Percentiles rank a stretch among this genome's conserved stretches.
Evolutionary conservation across 2,329 filamentous ascomycete genomes (phyloP).

Genomic region (Penicillium sp.): DNA sequence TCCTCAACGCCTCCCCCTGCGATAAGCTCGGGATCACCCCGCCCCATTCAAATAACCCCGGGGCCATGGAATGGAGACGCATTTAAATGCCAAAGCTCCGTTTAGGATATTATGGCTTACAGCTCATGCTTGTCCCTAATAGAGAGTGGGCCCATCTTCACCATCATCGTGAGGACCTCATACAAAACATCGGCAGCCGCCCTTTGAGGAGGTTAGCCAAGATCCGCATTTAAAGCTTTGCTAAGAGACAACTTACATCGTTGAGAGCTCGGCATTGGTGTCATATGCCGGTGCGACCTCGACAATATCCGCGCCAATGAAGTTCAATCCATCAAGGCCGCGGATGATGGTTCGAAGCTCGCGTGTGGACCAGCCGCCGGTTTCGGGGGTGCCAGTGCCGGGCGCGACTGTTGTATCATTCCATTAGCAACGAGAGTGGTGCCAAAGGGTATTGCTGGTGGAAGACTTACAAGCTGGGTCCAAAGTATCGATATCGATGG

Average conservation of each 20-base stretch:
- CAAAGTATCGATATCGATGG: constrained; percentile 82
- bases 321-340: constrained; percentile 56
- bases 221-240: background rate
- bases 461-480: constrained; percentile 69
- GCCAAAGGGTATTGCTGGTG: background rate
- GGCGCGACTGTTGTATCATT: constrained; percentile 35
- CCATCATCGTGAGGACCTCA: constrained; percentile 79
- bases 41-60: background rate
- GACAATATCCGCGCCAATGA: constrained; percentile 61
- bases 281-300: constrained; percentile 64
- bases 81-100: background rate
- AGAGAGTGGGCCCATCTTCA: constrained; percentile 68
- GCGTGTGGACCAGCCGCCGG: constrained; percentile 61
- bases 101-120: background rate
- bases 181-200: constrained; percentile 62
- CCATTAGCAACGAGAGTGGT: background rate
- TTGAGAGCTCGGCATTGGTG: constrained; percentile 59
- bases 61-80: background rate
- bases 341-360: constrained; percentile 60
- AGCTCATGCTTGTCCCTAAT: constrained; percentile 9
- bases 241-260: constrained; percentile 33
- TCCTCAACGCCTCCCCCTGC: background rate
- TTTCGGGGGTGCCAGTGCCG: constrained; percentile 59
- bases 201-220: constrained; percentile 14
- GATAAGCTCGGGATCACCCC: background rate